These are phyloP conservation scores for Fraxinus ornus DNA, from an alignment of 305 asterid genomes.

Conservation along the genomic window DNA sequence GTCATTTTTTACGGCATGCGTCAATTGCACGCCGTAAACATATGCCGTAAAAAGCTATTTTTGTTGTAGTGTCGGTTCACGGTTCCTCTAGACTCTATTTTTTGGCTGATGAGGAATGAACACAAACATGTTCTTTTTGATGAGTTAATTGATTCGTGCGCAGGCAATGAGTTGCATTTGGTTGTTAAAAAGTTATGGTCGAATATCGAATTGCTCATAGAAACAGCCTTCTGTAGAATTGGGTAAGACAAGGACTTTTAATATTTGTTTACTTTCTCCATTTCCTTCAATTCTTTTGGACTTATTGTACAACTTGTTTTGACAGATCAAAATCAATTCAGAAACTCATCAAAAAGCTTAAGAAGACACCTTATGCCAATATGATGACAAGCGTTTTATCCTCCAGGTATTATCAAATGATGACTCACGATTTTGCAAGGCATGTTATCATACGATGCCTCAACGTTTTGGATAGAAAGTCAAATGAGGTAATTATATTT, in stretches of 20 bases:
- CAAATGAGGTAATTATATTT: slow-evolving; percentile 32
- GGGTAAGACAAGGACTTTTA: slow-evolving; percentile 30
- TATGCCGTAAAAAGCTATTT: too few species aligned
- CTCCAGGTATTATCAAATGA: slow-evolving; percentile 19
- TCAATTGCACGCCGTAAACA: too few species aligned
- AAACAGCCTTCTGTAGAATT: slow-evolving; percentile 21
- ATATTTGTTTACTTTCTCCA: background rate
- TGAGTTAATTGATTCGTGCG: slow-evolving; percentile 22
- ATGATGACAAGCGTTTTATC: slow-evolving; percentile 27
- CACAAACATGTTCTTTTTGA: slow-evolving; percentile 11
- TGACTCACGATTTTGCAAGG: slow-evolving; percentile 32
- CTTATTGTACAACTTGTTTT: slow-evolving; percentile 1
- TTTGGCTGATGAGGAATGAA: slow-evolving; percentile 29
- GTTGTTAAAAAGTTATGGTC: slow-evolving; percentile 13
- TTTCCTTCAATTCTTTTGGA: background rate
- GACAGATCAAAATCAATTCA: slow-evolving; percentile 37
- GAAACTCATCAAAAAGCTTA: slow-evolving; percentile 35
- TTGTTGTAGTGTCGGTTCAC: too few species aligned
- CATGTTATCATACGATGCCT: slow-evolving; percentile 39
- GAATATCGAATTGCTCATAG: background rate
- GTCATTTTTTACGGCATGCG: too few species aligned
- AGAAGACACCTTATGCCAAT: slow-evolving; percentile 27
- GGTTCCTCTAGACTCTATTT: background rate
- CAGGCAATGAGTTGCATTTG: background rate
- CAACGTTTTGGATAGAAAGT: slow-evolving; percentile 14